A percentile compares a stretch with the other conserved stretches of the same genome.
Evolutionary conservation across 768 basidiomycete genomes (phyloP).

Genomic region (Leccinum disarticulatum): DNA sequence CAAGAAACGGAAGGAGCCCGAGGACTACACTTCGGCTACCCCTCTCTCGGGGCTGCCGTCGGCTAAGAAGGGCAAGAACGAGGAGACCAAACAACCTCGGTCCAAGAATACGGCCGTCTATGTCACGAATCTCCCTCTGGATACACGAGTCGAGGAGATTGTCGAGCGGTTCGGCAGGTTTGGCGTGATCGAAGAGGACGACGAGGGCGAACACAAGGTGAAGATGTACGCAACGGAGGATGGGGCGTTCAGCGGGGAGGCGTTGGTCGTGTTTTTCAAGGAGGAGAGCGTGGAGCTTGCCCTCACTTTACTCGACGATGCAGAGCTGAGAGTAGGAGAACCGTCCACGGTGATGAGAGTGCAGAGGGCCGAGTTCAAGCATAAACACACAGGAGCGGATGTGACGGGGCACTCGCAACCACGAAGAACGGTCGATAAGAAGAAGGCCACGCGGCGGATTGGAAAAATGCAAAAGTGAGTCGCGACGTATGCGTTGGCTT

Average conservation of each 20-base stretch:
- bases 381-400: constrained; percentile 54
- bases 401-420: constrained; percentile 45
- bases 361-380: constrained; percentile 72
- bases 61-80: constrained; percentile 68
- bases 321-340: constrained; percentile 84
- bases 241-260: constrained; percentile 90
- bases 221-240: constrained; percentile 92
- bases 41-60: constrained; percentile 46
- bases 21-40: constrained; percentile 66
- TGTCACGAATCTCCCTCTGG: constrained; percentile 78
- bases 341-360: constrained; percentile 72
- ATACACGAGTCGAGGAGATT: constrained; percentile 73
- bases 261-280: constrained; percentile 95
- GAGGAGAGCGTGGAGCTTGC: constrained; percentile 92
- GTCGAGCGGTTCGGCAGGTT: constrained; percentile 87
- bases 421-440: constrained; percentile 72
- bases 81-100: constrained; percentile 49
- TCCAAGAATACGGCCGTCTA: constrained; percentile 95
- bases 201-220: constrained; percentile 87
- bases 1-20: constrained; percentile 76
- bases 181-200: constrained; percentile 91
- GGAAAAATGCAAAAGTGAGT: constrained; percentile 84
- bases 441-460: constrained; percentile 69
- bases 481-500: neutral
- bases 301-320: constrained; percentile 83